These are phyloP conservation scores for Hymenoscyphus repandus DNA, from an alignment of 2,329 filamentous ascomycete species.

Conservation along the genomic window DNA sequence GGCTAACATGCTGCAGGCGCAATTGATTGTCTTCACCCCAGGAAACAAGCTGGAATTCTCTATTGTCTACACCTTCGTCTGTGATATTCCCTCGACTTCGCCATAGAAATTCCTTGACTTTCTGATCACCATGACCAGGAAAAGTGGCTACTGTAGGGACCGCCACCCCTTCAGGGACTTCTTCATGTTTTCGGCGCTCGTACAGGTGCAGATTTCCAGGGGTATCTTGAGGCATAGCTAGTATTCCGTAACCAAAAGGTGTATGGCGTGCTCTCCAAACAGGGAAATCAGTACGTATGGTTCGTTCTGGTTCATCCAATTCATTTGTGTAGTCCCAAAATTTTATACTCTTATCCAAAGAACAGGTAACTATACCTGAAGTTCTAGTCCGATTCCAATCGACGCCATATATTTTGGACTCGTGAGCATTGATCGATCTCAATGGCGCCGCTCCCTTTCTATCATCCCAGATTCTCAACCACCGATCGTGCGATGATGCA, in stretches of 20 bases:
- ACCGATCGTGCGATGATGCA: constrained; percentile 85
- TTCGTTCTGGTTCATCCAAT: constrained; percentile 63
- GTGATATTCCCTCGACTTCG: constrained; percentile 64
- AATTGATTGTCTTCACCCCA: constrained; percentile 87
- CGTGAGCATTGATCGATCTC: constrained; percentile 79
- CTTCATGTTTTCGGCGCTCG: constrained; percentile 51
- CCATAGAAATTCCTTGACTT: constrained; percentile 92
- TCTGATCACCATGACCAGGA: constrained; percentile 52
- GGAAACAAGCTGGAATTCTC: constrained; percentile 88
- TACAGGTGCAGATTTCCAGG: constrained; percentile 83
- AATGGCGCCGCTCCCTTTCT: constrained; percentile 73
- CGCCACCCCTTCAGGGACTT: constrained; percentile 38
- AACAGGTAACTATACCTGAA: constrained; percentile 77
- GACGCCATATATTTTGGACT: constrained; percentile 89
- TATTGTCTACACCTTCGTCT: constrained; percentile 66
- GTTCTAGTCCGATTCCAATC: constrained; percentile 83
- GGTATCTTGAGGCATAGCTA: constrained; percentile 89
- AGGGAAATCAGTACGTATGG: constrained; percentile 78
- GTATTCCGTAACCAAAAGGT: constrained; percentile 77
- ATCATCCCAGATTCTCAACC: constrained; percentile 85
- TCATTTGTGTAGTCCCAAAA: constrained; percentile 76
- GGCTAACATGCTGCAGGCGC: constrained; percentile 68
- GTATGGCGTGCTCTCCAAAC: constrained; percentile 90
- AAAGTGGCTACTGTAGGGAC: constrained; percentile 52
- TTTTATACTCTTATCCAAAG: constrained; percentile 86